Evolutionary conservation across 805 yeast species (phyloP), one percentile per base, ranked within the genome.

Genomic region (Hanseniaspora clermontiae): DNA sequence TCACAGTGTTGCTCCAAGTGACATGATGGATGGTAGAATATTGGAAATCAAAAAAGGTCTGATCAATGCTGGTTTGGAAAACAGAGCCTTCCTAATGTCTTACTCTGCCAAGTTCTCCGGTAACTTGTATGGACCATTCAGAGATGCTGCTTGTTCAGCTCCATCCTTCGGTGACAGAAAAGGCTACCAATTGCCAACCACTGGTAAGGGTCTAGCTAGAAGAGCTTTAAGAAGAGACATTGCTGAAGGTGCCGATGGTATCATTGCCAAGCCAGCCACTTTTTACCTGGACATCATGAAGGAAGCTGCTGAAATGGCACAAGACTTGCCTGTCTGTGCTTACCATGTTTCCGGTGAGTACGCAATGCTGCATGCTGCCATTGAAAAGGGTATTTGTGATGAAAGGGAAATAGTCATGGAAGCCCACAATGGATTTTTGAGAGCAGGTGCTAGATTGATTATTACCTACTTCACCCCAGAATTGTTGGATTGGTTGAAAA

Each of bases 321-420:
- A 73, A 52, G 93, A 93, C 67, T 80, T 85, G 63, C 98, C 98
- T 31, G 74, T 93, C 54, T 88, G 96, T 65, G 90, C 95, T 31
- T 93, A 93, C 71, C 98, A 93, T 70, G 98, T 93, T 27, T 82
- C 91, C 67, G 98, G 98, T 43, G 98, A 93, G 71, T 93, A 79
- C 66, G 97, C 97, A 36, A 93, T 93, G 98, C 71, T 93, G 61
- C 95, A 90, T 66, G 98, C 98, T 8, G 97, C 96, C 54, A 97
- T 97, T 34, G 97, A 89, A 65, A 89, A 89, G 75, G 95, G 95
- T 40, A 78, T 90, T 59, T 86, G 84, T 59, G 97, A 91, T 68
- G 77, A 93, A 70, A 84, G 87, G 70, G 70, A 81, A 14, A 73
- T 73, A 58, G 85, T 89, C 0, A 86, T 85, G 64, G 98, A 93